phyloP scores from a whole-genome alignment of 768 basidiomycete genomes.

The Plicaturopsis crispa region DNA sequence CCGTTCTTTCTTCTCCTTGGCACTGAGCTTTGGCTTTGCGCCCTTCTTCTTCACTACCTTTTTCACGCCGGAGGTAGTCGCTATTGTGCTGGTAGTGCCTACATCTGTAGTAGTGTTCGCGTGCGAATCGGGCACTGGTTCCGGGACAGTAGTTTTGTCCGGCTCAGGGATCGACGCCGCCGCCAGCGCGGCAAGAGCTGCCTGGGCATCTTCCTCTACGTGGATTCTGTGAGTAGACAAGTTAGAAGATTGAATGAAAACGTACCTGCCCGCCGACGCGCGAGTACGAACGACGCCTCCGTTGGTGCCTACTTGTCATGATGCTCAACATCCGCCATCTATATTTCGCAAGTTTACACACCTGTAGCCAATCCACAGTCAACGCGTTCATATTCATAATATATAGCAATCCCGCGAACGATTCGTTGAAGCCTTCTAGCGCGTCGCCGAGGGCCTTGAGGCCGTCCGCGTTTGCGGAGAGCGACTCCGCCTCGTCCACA shows the following conservation, averaged over 20 bases:
- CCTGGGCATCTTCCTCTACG: slow-evolving; percentile 53
- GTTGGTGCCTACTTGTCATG: slow-evolving; percentile 42
- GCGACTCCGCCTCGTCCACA: slow-evolving; percentile 77
- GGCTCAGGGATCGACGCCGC: slow-evolving; percentile 15
- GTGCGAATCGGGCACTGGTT: slow-evolving; percentile 28
- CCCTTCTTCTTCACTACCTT: slow-evolving; percentile 52
- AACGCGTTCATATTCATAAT: slow-evolving; percentile 92
- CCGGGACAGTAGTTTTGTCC: slow-evolving; percentile 21
- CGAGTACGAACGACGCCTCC: slow-evolving; percentile 50
- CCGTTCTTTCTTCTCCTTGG: slow-evolving; percentile 81
- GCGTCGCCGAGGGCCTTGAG: slow-evolving; percentile 68
- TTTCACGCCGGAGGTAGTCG: slow-evolving; percentile 24
- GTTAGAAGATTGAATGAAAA: slow-evolving; percentile 1
- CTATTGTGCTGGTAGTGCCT: slow-evolving; percentile 29
- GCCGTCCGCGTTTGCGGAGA: slow-evolving; percentile 68
- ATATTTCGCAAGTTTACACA: slow-evolving; percentile 20
- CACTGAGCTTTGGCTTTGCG: slow-evolving; percentile 58
- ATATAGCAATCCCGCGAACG: slow-evolving; percentile 87
- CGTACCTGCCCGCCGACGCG: slow-evolving; percentile 54
- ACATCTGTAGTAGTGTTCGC: slow-evolving; percentile 28
- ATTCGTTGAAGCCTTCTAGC: slow-evolving; percentile 84
- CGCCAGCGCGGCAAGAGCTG: slow-evolving; percentile 46
- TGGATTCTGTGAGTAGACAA: slow-evolving; percentile 3
- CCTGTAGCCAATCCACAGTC: slow-evolving; percentile 91
- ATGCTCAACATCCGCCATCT: slow-evolving; percentile 6